A percentile compares a stretch with the other conserved stretches of the same genome.
phyloP scores from a whole-genome alignment of 1,139 yeast genomes.

The Geotrichum histeridarum region DNA sequence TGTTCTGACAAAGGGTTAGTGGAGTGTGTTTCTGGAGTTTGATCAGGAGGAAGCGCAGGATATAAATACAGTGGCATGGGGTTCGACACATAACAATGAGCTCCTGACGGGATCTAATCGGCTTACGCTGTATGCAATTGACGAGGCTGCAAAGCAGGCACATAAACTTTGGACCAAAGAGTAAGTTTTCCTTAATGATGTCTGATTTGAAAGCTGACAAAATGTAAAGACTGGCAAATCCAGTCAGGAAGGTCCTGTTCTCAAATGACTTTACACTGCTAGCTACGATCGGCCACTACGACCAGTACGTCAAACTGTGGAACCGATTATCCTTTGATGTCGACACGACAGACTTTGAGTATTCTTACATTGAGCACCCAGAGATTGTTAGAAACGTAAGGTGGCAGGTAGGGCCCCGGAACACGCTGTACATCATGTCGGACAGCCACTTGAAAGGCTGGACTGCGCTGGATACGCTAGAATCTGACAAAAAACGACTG shows the following conservation, averaged over 20 bases:
- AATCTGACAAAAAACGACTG: constrained; percentile 44
- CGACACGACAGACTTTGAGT: constrained; percentile 63
- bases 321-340: constrained; percentile 64
- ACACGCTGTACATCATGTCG: constrained; percentile 57
- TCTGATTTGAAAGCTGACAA: not conserved
- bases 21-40: constrained; percentile 49
- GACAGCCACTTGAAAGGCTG: constrained; percentile 60
- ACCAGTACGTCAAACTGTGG: constrained; percentile 73
- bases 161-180: constrained; percentile 49
- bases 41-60: constrained; percentile 34
- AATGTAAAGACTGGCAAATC: constrained; percentile 40
- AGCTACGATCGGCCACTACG: constrained; percentile 54
- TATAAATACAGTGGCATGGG: constrained; percentile 64
- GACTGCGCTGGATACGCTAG: constrained; percentile 55
- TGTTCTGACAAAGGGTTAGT: constrained; percentile 29
- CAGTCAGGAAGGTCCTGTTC: constrained; percentile 50
- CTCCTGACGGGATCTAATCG: constrained; percentile 56
- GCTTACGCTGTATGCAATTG: constrained; percentile 51
- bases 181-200: constrained; percentile 36
- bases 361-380: constrained; percentile 66
- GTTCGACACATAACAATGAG: constrained; percentile 48
- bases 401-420: constrained; percentile 32
- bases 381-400: constrained; percentile 46
- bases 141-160: constrained; percentile 37
- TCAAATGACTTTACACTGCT: constrained; percentile 64